Conservation (phyloP, 2,329 filamentous ascomycete species). For the Dothiorella sarmentorum region DNA sequence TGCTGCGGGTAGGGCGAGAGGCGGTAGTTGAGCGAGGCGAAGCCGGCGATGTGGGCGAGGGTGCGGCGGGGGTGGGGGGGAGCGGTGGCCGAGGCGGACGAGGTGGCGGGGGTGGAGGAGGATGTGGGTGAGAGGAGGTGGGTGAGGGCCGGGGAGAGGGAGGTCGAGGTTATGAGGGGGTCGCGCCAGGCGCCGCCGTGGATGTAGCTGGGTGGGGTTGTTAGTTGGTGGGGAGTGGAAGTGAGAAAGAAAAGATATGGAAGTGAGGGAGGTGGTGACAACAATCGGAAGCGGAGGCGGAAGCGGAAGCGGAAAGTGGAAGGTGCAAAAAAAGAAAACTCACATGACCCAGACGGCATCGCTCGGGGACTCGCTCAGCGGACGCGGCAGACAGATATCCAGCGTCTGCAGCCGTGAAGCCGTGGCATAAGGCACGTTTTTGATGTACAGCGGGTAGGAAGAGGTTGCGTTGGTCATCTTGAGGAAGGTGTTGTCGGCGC, state of each 20-base stretch:
- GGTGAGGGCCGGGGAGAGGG: slow-evolving; percentile 36
- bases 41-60: slow-evolving; percentile 50
- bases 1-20: slow-evolving; percentile 52
- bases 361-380: slow-evolving; percentile 23
- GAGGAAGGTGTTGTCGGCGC: slow-evolving; percentile 10
- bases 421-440: slow-evolving; percentile 29
- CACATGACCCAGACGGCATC: slow-evolving; percentile 36
- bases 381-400: slow-evolving; percentile 41
- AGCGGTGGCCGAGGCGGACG: too few relatives aligned
- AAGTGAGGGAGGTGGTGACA: too few relatives aligned
- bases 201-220: slow-evolving; percentile 37
- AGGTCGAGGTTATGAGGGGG: slow-evolving; percentile 37
- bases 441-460: slow-evolving; percentile 21
- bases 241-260: not conserved
- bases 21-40: slow-evolving; percentile 64
- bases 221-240: not conserved
- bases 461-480: not conserved
- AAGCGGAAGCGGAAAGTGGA: not conserved
- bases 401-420: slow-evolving; percentile 39
- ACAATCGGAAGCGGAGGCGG: slow-evolving; percentile 1
- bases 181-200: slow-evolving; percentile 52
- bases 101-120: slow-evolving; percentile 27
- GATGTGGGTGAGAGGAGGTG: slow-evolving; percentile 33
- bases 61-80: too few relatives aligned
- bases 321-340: slow-evolving; percentile 9